Base-by-base conservation (phyloP, 1,139 yeast genomes). In the Kodamaea alishanica region DNA sequence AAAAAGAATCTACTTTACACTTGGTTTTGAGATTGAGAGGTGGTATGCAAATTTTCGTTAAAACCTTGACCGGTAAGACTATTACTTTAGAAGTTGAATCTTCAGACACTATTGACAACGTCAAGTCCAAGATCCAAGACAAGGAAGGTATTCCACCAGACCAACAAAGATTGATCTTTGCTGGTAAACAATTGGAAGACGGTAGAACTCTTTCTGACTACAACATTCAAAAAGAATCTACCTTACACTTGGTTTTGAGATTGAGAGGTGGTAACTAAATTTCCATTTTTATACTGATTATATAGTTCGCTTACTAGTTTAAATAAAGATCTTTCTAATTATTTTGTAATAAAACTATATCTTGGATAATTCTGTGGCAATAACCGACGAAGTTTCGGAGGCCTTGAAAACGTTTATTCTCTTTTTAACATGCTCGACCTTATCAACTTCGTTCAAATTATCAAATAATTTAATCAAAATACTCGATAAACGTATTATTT, bases 61-160 rank as follows among this genome's bases (percentile, higher is more conserved):
- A 84, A 77, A 84, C 92, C 65, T 73, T 84, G 67, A 84, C 92
- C 56, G 92, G 92, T 67, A 84, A 84, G 80, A 84, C 94, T 70
- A 84, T 85, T 74, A 86, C 95, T 72, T 83, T 86, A 64, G 95
- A 86, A 79, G 95, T 86, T 62, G 95, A 86, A 77, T 84, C 95
- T 59, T 83, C 92, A 56, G 95, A 86, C 81, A 85, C 95, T 64
- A 86, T 86, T 70, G 95, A 86, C 81, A 86, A 86, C 63, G 95
- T 86, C 76, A 86, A 86, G 79, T 77, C 90, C 63, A 86, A 86
- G 81, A 86, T 86, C 66, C 94, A 85, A 75, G 95, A 86, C 79
- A 85, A 85, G 79, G 95, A 86, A 73, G 95, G 95, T 63, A 86
- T 86, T 56, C 95, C 95, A 67, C 95, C 95, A 63, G 95, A 85